Evolutionary conservation across 2,329 filamentous ascomycete species (phyloP), one percentile per base, ranked within the genome.

Genomic region (Plectosphaerella sp.): DNA sequence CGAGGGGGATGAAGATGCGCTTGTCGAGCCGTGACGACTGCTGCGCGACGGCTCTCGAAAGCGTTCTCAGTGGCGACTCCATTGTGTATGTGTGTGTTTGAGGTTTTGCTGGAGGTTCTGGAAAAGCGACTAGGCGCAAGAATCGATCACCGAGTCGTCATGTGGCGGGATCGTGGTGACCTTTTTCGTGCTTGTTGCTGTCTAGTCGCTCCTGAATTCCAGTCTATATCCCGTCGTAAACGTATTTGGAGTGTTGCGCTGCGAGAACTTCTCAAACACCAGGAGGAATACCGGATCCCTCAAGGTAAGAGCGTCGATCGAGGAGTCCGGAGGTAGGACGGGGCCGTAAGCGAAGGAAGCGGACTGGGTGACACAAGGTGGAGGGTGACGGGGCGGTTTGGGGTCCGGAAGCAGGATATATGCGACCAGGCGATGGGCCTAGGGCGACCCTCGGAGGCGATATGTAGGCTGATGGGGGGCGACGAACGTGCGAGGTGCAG

Each of bases 381-480:
- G 35, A 39, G 50, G 28, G 35, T 33, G 45, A 16, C 46, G 25
- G 46, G 46, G 45, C 43, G 18, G n/a, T 20, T 56, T 25, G 54
- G 48, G 56, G 47, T 41, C 48, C 8, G 16, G 28, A 28, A 24
- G 46, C 43, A 47, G 56, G 54, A 58, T 58, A 58, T 58, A 62
- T 64, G 59, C 58, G 45, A 47, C 45, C 25, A 47, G 16, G 45
- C 16, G 25, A 33, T 28, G 6, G 51, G 16, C 1, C 58, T 57
- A 1, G 68, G 64, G 37, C 65, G 66, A 41, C 79, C 75, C 36
- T 89, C 82, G 22, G 89, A 71, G 4, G 76, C 77, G 62, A 85
- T 49, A 88, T 83, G 63, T 88, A 81, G 45, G 75, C 77, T 69
- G 87, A 95, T 1, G 84, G 80, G 46, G 87, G 72, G 0, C 91